Evolutionary conservation across 257 asterid species (phyloP).

Genomic region (Primulina tabacum): DNA sequence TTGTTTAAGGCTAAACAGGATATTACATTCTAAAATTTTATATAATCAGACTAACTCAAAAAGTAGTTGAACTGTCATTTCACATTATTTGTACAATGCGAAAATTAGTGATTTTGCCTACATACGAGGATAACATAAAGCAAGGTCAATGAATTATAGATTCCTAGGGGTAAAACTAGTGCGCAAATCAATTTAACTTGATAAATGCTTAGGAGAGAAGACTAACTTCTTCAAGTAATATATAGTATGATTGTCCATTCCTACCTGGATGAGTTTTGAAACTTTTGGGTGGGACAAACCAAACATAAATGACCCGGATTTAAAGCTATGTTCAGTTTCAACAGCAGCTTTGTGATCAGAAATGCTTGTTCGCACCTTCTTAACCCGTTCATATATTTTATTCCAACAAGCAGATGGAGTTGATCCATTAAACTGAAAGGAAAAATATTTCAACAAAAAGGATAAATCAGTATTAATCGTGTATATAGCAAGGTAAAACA

Average conservation of each 20-base stretch:
- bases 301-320: slow-evolving; percentile 76
- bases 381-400: slow-evolving; percentile 65
- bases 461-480: slow-evolving; percentile 15
- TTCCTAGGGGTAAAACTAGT: not conserved
- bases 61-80: slow-evolving; percentile 22
- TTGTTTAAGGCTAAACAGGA: not conserved
- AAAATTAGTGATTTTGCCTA: no score
- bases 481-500: slow-evolving; percentile 13
- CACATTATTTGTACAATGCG: slow-evolving; percentile 1
- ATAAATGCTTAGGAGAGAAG: slow-evolving; percentile 18
- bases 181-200: slow-evolving; percentile 8
- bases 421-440: slow-evolving; percentile 70
- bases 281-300: slow-evolving; percentile 81
- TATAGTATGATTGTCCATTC: slow-evolving; percentile 11
- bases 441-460: slow-evolving; percentile 20
- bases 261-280: slow-evolving; percentile 73
- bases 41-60: not conserved
- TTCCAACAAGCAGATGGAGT: slow-evolving; percentile 90
- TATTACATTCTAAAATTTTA: not conserved
- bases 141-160: not conserved
- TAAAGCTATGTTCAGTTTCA: slow-evolving; percentile 46
- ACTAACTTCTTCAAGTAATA: slow-evolving; percentile 9
- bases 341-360: slow-evolving; percentile 36
- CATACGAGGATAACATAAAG: slow-evolving; percentile 9
- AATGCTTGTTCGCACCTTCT: slow-evolving; percentile 47